Base-by-base conservation (phyloP, 495 filamentous ascomycete genomes). In the Penicillium roqueforti region DNA sequence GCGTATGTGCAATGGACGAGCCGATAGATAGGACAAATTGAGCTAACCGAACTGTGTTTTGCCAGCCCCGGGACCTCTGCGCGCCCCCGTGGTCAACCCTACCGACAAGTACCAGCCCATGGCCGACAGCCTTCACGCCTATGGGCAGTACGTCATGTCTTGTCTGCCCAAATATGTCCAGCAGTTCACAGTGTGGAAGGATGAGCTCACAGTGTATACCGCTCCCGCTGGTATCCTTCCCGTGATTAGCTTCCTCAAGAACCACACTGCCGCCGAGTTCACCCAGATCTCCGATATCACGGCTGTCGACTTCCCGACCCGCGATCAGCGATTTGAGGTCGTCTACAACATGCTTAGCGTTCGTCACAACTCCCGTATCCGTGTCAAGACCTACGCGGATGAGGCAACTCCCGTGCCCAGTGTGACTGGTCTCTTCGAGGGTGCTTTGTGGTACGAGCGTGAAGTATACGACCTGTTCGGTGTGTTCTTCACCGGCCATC, bases 181-280 rank as follows among this genome's bases (percentile, higher is more conserved):
- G 76, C 95, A 99, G 73, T 97, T 97, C 80, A 91, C 89, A 36
- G 92, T 98, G 28, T 97, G 92, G 95, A 99, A 99, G 78, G 93
- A 99, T 68, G 95, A 99, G 68, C 82, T 99, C 55, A 88, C 86
- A 54, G 89, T 99, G 69, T 93, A 92, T 73, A 92, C 96, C 64
- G 75, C 90, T 37, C 93, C 93, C 6, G 69, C 87, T 19, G 92
- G 89, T 59, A 81, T 97, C 59, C 79, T 95, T 55, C 93, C 95
- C 37, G 86, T 95, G 58, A 89, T 97, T 73, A 84, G 81, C 60
- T 99, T 97, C 78, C 83, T 99, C 58, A 99, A 97, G 75, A 87
- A 93, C 75, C 93, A 97, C 76, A 96, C 95, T 31, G 85, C 95
- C 37, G 92, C 93, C 66, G 95, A 99, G 72, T 99, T 83, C 80